Percentiles rank a stretch among this genome's conserved stretches.
Conservation (phyloP, 805 yeast genomes). For the Candida dajiaensis region DNA sequence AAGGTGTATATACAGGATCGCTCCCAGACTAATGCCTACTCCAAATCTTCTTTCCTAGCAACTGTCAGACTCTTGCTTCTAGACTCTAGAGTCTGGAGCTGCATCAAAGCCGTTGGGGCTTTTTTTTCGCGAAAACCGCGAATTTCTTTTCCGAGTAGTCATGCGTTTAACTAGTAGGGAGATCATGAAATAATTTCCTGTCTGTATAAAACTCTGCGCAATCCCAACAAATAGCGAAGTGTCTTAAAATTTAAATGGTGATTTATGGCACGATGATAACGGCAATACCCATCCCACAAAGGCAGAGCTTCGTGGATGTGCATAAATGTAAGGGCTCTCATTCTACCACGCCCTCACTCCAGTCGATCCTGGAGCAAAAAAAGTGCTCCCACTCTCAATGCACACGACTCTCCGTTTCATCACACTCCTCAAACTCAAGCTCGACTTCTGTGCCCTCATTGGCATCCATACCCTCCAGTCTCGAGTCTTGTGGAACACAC, state of each 20-base stretch:
- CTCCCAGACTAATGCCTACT: no score
- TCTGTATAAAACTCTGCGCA: background rate
- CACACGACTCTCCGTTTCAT: background rate
- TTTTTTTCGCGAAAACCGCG: background rate
- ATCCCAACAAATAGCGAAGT: background rate
- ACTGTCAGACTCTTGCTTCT: no score
- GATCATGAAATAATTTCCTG: background rate
- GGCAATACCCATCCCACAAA: conserved; percentile 20
- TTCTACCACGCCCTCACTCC: conserved; percentile 21
- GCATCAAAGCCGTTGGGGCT: background rate
- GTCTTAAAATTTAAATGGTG: no score
- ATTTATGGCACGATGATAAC: conserved; percentile 2
- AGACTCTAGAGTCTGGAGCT: no score
- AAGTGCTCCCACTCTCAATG: conserved; percentile 6
- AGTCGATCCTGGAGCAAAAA: conserved; percentile 18
- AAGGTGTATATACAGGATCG: no score
- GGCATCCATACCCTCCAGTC: conserved; percentile 6
- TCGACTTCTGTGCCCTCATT: conserved; percentile 11
- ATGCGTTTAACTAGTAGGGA: background rate
- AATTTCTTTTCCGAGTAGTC: background rate
- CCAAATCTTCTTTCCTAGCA: no score
- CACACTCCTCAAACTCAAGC: conserved; percentile 5
- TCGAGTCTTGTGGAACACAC: conserved; percentile 15
- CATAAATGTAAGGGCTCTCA: background rate
- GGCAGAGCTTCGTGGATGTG: background rate